Conservation (phyloP, 2,329 filamentous ascomycete genomes). For the Aureobasidium sp. region DNA sequence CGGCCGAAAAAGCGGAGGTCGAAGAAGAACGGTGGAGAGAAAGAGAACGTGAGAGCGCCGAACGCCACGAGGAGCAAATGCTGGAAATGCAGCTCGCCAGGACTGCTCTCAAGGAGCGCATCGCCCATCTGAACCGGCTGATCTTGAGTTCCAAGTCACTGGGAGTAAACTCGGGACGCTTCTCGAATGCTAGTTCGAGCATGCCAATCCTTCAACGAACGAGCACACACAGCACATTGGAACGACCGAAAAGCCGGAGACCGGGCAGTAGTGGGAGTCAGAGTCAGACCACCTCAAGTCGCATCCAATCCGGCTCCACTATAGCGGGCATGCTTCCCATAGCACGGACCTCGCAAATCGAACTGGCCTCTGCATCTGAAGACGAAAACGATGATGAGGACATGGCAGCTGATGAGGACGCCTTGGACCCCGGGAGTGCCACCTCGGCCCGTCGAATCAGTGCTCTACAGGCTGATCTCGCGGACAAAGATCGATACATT, state of each 20-base stretch:
- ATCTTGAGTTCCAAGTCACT: constrained; percentile 94
- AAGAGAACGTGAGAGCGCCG: constrained; percentile 70
- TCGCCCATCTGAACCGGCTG: constrained; percentile 90
- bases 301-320: constrained; percentile 27
- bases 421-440: constrained; percentile 54
- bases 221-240: constrained; percentile 32
- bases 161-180: constrained; percentile 78
- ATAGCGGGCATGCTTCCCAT: constrained; percentile 26
- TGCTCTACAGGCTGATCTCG: constrained; percentile 87
- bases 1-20: constrained; percentile 58
- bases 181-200: constrained; percentile 37
- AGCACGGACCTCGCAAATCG: constrained; percentile 24
- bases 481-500: constrained; percentile 97
- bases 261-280: constrained; percentile 9
- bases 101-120: constrained; percentile 92
- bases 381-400: constrained; percentile 42
- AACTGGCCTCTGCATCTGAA: constrained; percentile 24
- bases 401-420: constrained; percentile 46
- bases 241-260: constrained; percentile 15
- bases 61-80: constrained; percentile 93
- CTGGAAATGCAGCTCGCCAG: constrained; percentile 96
- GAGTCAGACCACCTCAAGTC: constrained; percentile 23
- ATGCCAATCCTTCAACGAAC: constrained; percentile 33
- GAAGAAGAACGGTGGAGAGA: constrained; percentile 63
- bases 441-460: constrained; percentile 77